phyloP scores from a whole-genome alignment of 2,329 filamentous ascomycete genomes.

The Fusarium xylarioides region DNA sequence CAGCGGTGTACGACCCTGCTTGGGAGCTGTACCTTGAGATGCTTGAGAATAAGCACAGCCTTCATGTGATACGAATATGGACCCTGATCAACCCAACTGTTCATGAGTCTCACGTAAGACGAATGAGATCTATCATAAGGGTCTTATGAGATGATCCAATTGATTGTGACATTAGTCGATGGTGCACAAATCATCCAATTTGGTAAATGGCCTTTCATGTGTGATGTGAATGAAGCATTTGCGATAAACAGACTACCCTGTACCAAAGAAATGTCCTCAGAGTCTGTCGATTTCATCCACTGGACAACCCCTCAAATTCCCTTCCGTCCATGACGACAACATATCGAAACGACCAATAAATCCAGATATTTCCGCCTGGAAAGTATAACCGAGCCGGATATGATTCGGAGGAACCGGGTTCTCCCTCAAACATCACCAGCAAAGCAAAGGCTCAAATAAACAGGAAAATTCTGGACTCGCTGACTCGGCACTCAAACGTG shows the following conservation, averaged over 20 bases:
- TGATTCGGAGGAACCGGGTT: slow-evolving; percentile 18
- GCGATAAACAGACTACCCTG: not conserved
- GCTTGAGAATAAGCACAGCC: not conserved
- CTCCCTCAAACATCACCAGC: slow-evolving; percentile 2
- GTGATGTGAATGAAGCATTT: not conserved
- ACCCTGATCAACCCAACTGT: not conserved
- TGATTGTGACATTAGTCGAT: not conserved
- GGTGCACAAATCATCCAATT: not conserved
- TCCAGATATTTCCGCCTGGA: not conserved
- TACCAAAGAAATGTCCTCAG: not conserved
- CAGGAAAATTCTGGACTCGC: slow-evolving; percentile 10
- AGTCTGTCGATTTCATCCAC: not conserved
- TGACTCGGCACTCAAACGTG: slow-evolving; percentile 13
- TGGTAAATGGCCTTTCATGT: not conserved
- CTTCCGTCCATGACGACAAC: slow-evolving; percentile 9
- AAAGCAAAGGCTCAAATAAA: slow-evolving; percentile 10
- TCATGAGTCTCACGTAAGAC: not conserved
- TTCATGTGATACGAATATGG: not conserved
- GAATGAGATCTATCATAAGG: not conserved
- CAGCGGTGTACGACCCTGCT: not conserved
- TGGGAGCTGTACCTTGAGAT: not conserved
- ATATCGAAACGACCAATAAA: slow-evolving; percentile 3
- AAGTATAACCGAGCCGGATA: slow-evolving; percentile 9
- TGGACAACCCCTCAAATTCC: not conserved
- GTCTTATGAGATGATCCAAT: not conserved